A percentile compares a stretch with the other conserved stretches of the same genome.
These are phyloP conservation scores for Blyttiomyces sp. DNA, from an alignment of 371 early-diverging fungal genomes.

Conservation along the genomic window DNA sequence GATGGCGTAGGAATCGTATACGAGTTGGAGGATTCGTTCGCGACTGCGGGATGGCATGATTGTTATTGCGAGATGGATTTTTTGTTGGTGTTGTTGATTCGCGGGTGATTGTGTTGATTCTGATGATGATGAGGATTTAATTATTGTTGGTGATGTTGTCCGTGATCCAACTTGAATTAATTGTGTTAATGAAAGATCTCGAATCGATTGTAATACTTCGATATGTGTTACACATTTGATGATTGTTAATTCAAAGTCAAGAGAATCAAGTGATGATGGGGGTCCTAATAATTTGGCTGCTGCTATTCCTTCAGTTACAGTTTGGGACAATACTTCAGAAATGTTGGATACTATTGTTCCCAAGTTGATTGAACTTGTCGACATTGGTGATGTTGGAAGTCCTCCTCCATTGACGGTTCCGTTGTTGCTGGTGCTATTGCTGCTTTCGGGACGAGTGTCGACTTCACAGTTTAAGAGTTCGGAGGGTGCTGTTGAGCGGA, in stretches of 20 bases:
- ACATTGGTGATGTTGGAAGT: constrained; percentile 5
- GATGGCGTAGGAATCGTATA: constrained; percentile 74
- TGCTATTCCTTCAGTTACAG: constrained; percentile 22
- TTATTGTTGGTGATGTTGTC: too few species aligned
- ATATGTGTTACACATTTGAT: constrained; percentile 54
- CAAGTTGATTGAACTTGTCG: constrained; percentile 2
- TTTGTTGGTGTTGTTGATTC: neutral
- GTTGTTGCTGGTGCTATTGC: neutral
- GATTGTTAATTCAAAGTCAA: constrained; percentile 50
- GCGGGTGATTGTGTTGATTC: neutral
- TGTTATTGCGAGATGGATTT: constrained; percentile 20
- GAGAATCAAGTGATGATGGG: constrained; percentile 31
- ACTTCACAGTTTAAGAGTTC: constrained; percentile 36
- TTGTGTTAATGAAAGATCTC: constrained; percentile 30
- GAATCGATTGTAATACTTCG: constrained; percentile 41
- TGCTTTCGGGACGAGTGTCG: neutral
- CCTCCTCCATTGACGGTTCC: constrained; percentile 1
- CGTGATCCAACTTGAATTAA: constrained; percentile 3
- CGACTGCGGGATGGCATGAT: constrained; percentile 28
- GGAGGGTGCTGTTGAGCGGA: constrained; percentile 36
- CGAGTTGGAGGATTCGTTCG: constrained; percentile 51
- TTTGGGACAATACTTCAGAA: constrained; percentile 11
- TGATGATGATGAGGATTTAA: neutral
- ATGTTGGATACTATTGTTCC: constrained; percentile 4
- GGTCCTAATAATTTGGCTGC: constrained; percentile 21